Evolutionary conservation across 345 rosid species (phyloP).

Genomic region (Carallia pectinifolia): DNA sequence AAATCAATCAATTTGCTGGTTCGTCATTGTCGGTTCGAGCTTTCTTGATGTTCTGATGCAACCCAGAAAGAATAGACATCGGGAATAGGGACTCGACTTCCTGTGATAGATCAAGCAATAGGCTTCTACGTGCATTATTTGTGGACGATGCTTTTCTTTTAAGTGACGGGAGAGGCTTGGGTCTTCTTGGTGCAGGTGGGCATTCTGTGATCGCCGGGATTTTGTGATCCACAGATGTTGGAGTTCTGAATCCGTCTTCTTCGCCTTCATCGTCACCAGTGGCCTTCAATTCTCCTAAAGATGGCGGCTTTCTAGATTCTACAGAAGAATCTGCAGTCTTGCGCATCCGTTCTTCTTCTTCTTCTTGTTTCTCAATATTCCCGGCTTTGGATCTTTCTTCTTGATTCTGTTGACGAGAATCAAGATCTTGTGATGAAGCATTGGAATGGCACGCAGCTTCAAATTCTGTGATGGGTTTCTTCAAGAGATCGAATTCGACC

Average conservation of each 20-base stretch:
- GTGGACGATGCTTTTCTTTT: constrained; percentile 35
- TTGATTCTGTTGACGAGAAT: not conserved
- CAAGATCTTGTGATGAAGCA: not conserved
- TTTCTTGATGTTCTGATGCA: constrained; percentile 50
- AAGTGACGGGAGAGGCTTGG: constrained; percentile 5
- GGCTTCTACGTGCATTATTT: not conserved
- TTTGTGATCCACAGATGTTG: constrained; percentile 21
- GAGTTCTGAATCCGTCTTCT: constrained; percentile 31
- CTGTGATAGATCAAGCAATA: constrained; percentile 39
- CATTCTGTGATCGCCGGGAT: constrained; percentile 22
- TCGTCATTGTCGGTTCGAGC: constrained; percentile 38
- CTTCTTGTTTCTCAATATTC: not conserved
- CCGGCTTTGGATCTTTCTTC: not conserved
- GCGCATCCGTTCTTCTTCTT: not conserved
- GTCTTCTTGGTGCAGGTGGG: constrained; percentile 27
- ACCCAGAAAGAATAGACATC: constrained; percentile 3
- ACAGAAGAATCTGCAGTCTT: not conserved
- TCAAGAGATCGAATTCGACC: constrained; percentile 18
- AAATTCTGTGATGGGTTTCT: no score
- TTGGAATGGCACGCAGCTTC: not conserved
- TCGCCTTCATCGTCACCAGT: not conserved
- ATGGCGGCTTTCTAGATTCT: not conserved
- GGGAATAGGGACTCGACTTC: constrained; percentile 54
- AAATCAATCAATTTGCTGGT: not conserved
- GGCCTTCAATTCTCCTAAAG: constrained; percentile 8